Evolutionary conservation across 305 asterid genomes (phyloP).

Genomic region (Rubia occidens): DNA sequence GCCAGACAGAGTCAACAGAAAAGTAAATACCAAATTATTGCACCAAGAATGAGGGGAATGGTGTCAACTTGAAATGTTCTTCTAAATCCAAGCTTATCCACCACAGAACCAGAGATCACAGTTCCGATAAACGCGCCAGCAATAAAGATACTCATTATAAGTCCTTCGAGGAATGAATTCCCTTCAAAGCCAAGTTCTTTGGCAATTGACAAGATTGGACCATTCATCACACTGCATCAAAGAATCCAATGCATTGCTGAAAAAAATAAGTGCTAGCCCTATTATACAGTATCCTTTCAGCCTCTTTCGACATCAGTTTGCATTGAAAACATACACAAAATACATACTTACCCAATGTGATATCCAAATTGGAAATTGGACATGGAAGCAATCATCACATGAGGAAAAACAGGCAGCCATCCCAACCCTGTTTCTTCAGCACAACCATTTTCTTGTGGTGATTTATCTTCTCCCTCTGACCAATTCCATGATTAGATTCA

Average conservation of each 20-base stretch:
- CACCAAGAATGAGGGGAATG: slow-evolving; percentile 74
- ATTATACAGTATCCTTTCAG: background rate
- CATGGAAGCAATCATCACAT: slow-evolving; percentile 70
- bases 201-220: slow-evolving; percentile 73
- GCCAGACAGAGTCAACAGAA: background rate
- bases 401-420: slow-evolving; percentile 68
- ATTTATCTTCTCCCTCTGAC: slow-evolving; percentile 25
- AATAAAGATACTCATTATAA: slow-evolving; percentile 78
- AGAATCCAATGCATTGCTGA: background rate
- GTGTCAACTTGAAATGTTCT: slow-evolving; percentile 67
- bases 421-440: slow-evolving; percentile 45
- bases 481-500: slow-evolving; percentile 2
- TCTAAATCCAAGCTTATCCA: slow-evolving; percentile 73
- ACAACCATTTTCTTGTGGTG: slow-evolving; percentile 24
- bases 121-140: slow-evolving; percentile 86
- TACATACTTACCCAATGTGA: slow-evolving; percentile 59
- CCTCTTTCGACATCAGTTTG: background rate
- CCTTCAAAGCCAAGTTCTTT: slow-evolving; percentile 84
- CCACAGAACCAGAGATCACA: slow-evolving; percentile 54
- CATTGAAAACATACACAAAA: background rate
- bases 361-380: slow-evolving; percentile 82
- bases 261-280: background rate
- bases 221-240: slow-evolving; percentile 74
- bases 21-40: slow-evolving; percentile 47
- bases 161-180: slow-evolving; percentile 71